Evolutionary conservation across 2,329 filamentous ascomycete species (phyloP), one percentile per base, ranked within the genome.

Genomic region (Penicillium sp.): DNA sequence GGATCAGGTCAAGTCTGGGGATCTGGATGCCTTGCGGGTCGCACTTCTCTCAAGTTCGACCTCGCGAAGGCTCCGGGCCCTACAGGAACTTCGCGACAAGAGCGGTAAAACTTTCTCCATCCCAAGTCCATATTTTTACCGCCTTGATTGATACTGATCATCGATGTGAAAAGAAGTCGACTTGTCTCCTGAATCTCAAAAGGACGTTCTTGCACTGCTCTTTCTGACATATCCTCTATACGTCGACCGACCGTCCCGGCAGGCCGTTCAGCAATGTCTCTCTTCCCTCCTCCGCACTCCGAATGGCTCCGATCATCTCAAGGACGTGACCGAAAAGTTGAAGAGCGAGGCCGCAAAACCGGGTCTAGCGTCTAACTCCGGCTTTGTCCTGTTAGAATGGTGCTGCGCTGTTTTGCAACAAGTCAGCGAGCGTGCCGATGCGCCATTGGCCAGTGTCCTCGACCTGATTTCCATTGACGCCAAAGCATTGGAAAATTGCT

Each of bases 361-460:
- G 13, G 84, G 82, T 53, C 84, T 97, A 60, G 88, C 91, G 29
- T 74, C 86, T 12, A 81, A 79, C 38, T 94, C 83, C 68, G 87
- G 90, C 4, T 95, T 96, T 65, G 88, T 95, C 42, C 75, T 98
- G 57, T 78, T 93, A 11, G 88, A 95, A 68, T 98, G 91, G 91
- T 89, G 84, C 67, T 86, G 85, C 49, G 68, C 91, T 49, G 72
- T 96, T 43, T 79, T 95, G 57, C 83, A 90, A 61, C 78, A 85
- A 49, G 75, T 90, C 26, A 80, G 80, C 29, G 77, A 77, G 41
- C 80, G 71, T 80, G 38, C 90, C 83, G 84, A 78, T 81, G 43
- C 75, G 75, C 60, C 83, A 83, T 66, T 68, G 80, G 81, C 45
- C 63, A 76, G 55, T 49, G 65, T 71, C 36, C 61, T 77, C 53